Evolutionary conservation across 345 rosid genomes (phyloP), one percentile per base, ranked within the genome.

Genomic region (Salix arbutifolia): DNA sequence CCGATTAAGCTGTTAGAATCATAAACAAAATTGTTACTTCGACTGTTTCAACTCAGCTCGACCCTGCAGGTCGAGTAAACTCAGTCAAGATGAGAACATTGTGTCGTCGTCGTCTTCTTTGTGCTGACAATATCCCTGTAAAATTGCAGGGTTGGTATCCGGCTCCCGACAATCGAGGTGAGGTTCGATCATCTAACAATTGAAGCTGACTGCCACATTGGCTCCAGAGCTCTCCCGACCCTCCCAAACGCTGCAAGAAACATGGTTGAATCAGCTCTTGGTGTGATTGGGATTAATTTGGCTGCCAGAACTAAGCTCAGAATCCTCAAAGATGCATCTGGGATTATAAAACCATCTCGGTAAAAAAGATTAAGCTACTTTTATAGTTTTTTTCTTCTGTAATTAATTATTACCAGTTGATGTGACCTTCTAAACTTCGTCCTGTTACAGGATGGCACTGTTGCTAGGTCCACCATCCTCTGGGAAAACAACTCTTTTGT

Each of bases 391-490:
- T 52, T 18, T 21, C 4, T 21, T 21, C 4, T 53, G 60, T 7
- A 53, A 6, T 52, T 52, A 7, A 33, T 10, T 19, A 21, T 4
- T 19, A 53, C 0, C 8, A 71, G 10, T 25, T 40, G 14, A 35
- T 4, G 26, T 33, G 26, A 23, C 28, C 6, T 23, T n/a, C 10
- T 3, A 23, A 58, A n/a, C 50, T 67, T 26, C 26, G 62, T 46
- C 7, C 37, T 48, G 30, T 58, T 21, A 21, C 64, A 93, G 97
- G 80, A 90, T 92, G 97, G 72, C 97, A 7, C 89, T 94, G 3
- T 80, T 94, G 62, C 73, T 92, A 30, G 98, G 98, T 1, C 98
- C 98, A 8, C 98, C 98, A 19, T 91, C 98, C 31, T 92, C 98
- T 1, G 98, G 98, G 9, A 94, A 94, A 85, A 92, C 97, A 16